These are phyloP conservation scores for Grosmannia penicillata DNA, from an alignment of 2,329 filamentous ascomycete genomes.

Conservation along the genomic window DNA sequence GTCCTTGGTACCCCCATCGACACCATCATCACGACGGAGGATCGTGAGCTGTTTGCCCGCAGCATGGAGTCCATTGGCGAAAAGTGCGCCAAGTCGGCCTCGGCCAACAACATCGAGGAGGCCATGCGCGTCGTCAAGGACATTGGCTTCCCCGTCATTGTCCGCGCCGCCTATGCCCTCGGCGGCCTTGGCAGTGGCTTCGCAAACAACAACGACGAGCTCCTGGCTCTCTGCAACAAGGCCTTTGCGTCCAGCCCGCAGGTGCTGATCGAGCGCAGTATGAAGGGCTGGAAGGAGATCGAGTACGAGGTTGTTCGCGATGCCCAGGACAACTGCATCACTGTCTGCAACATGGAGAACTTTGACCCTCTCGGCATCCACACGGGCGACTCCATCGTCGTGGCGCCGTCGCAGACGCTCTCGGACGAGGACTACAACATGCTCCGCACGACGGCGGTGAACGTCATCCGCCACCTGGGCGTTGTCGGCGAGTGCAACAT, in stretches of 20 bases:
- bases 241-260: conserved; percentile 92
- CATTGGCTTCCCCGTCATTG: conserved; percentile 94
- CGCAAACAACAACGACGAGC: conserved; percentile 70
- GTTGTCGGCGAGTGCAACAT: conserved; percentile 99
- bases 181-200: conserved; percentile 94
- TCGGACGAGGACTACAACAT: conserved; percentile 99
- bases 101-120: conserved; percentile 77
- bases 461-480: conserved; percentile 90
- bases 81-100: conserved; percentile 95
- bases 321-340: conserved; percentile 94
- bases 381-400: conserved; percentile 95
- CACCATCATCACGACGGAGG: conserved; percentile 96
- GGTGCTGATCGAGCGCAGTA: conserved; percentile 90
- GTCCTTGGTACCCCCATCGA: conserved; percentile 94
- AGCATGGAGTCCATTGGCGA: conserved; percentile 98
- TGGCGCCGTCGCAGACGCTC: conserved; percentile 90
- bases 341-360: conserved; percentile 99
- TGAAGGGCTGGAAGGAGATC: conserved; percentile 99
- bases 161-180: conserved; percentile 88
- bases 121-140: conserved; percentile 75
- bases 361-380: conserved; percentile 97
- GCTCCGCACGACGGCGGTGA: conserved; percentile 91
- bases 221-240: conserved; percentile 81
- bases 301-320: conserved; percentile 98
- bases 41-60: conserved; percentile 90